Evolutionary conservation across 192 early-diverging fungal species (phyloP), one percentile per base, ranked within the genome.

Genomic region (Linnemannia zychae): DNA sequence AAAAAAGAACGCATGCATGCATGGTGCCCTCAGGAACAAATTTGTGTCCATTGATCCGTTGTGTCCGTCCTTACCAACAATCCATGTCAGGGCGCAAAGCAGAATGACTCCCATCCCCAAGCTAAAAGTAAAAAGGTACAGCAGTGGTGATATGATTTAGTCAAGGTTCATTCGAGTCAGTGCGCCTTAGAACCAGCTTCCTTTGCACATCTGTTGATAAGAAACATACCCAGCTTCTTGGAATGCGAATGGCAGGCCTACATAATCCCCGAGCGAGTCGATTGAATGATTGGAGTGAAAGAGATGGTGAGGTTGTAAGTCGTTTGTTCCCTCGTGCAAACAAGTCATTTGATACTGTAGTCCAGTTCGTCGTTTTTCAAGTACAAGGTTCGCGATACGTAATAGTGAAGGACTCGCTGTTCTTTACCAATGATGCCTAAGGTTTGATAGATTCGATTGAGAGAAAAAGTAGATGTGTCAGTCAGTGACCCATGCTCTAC

Each of bases 211-310:
- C 1, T 63, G 3, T 1, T 31, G 0, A 93, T 93, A 93, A 1
- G 87, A 70, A n/a, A 90, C 60, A 40, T 95, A 86, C 49, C 96
- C 97, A 2, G 97, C 94, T 83, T 97, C 92, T 65, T 90, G 90
- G 79, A 97, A 96, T 36, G 96, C 93, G 77, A 94, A 97, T 0
- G 97, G 97, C 15, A 98, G 81, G 3, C 97, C 97, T 87, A 92
- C 92, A 24, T 31, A 28, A 63, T 28, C 15, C 12, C 57, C 57
- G 57, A 63, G 12, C 28, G 57, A 63, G 57, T 31, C 24, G 57
- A 31, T 63, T 11, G 57, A 13, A 63, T 63, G 57, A 11, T 13
- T 13, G 2, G 12, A 31, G 57, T 63, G 57, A 33, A 28, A 57
- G 22, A 31, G 57, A 63, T 2, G 31, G 15, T 31, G 57, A 63